A percentile compares a stretch with the other conserved stretches of the same genome.
Conservation (phyloP, 2,329 filamentous ascomycete genomes). For the Dactylellina drechsleri region DNA sequence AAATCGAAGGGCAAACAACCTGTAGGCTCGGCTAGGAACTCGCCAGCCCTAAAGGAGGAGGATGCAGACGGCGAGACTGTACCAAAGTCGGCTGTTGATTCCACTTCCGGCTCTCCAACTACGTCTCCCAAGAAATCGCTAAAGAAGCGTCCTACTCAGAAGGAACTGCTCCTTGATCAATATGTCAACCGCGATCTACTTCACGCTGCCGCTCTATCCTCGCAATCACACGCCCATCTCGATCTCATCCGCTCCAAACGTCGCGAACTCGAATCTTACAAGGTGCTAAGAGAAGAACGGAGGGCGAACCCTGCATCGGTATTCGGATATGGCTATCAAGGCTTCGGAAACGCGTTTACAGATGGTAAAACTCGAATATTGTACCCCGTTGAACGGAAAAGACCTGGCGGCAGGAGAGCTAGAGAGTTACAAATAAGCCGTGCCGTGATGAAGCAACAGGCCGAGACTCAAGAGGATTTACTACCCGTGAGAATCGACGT, state of each 20-base stretch:
- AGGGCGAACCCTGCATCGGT: slow-evolving; percentile 69
- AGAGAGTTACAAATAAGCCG: slow-evolving; percentile 77
- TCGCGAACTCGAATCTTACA: slow-evolving; percentile 76
- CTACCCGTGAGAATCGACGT: slow-evolving; percentile 92
- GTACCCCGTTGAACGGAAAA: slow-evolving; percentile 80
- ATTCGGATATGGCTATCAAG: slow-evolving; percentile 80
- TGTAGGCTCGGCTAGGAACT: slow-evolving; percentile 33
- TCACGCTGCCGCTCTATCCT: slow-evolving; percentile 68
- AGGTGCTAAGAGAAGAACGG: slow-evolving; percentile 70
- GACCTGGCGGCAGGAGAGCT: slow-evolving; percentile 79
- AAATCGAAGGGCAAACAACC: slow-evolving; percentile 47
- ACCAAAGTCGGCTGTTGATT: slow-evolving; percentile 23
- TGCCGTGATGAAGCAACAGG: slow-evolving; percentile 84
- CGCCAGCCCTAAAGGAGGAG: slow-evolving; percentile 38
- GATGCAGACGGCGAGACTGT: slow-evolving; percentile 28
- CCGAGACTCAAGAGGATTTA: slow-evolving; percentile 88
- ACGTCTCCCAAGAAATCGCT: slow-evolving; percentile 33
- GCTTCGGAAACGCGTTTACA: slow-evolving; percentile 87
- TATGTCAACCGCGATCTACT: slow-evolving; percentile 74
- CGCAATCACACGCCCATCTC: slow-evolving; percentile 63
- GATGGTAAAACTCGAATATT: slow-evolving; percentile 76
- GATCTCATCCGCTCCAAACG: slow-evolving; percentile 67
- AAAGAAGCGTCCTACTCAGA: slow-evolving; percentile 56
- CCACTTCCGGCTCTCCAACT: slow-evolving; percentile 21
- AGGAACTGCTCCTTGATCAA: slow-evolving; percentile 66